phyloP scores from a whole-genome alignment of 192 early-diverging fungal species.

The Martensiomyces pterosporus region DNA sequence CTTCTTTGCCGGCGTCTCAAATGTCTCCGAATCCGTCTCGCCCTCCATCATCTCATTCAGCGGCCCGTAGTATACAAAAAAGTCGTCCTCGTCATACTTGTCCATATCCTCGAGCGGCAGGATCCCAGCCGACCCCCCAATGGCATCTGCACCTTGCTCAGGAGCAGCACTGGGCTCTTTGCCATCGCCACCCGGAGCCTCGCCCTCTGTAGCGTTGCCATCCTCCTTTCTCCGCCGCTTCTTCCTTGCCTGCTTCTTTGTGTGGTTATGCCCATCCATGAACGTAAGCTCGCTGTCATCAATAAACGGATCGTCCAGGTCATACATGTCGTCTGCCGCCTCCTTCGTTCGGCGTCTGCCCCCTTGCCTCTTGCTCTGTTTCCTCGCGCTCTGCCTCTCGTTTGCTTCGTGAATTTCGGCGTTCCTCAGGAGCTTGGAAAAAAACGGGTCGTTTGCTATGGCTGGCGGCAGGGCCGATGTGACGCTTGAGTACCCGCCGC shows the following conservation, averaged over 20 bases:
- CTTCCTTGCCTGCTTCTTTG: constrained; percentile 30
- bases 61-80: constrained; percentile 50
- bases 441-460: constrained; percentile 52
- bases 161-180: neutral
- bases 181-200: constrained; percentile 10
- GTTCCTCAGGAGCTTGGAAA: constrained; percentile 39
- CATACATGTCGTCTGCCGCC: constrained; percentile 39
- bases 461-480: constrained; percentile 40
- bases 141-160: neutral
- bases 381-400: constrained; percentile 11
- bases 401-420: constrained; percentile 37
- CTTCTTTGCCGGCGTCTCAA: constrained; percentile 22
- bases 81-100: constrained; percentile 42
- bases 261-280: constrained; percentile 40
- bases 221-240: constrained; percentile 45
- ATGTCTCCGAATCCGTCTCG: constrained; percentile 13
- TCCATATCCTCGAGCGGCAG: constrained; percentile 11
- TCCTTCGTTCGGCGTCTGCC: constrained; percentile 26
- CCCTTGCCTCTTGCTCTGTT: constrained; percentile 12
- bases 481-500: constrained; percentile 36
- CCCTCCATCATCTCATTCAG: constrained; percentile 33
- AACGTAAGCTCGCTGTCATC: constrained; percentile 50
- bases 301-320: constrained; percentile 53
- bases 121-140: neutral
- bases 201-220: constrained; percentile 35